Base-by-base conservation (phyloP, 306 rosid species). In the Senna tora region DNA sequence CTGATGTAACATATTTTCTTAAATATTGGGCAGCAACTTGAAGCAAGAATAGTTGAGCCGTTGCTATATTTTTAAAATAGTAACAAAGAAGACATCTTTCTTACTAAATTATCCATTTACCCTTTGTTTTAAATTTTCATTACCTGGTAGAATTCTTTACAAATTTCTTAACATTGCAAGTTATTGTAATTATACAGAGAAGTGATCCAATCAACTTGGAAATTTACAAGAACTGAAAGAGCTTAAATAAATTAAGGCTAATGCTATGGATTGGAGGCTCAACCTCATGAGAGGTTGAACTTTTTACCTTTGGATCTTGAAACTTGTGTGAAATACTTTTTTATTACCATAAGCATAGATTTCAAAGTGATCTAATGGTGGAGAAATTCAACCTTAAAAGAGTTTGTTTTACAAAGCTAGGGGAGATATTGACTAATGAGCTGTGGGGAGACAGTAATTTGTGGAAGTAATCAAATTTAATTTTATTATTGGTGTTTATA, bases 71-170 rank as follows among this genome's bases (percentile, higher is more conserved):
- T 68, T 73, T 51, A 47, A 47, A 41, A 59, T 30, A 49, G 53
- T 32, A 20, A 22, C 41, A 13, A 11, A 54, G 47, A 67, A 53
- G 75, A 62, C 60, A 45, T 22, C 10, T 67, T 74, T 53, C 65
- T 63, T 38, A 54, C 43, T 68, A 34, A 45, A 22, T 39, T 12
- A 16, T 21, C 55, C 36, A 19, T 53, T 7, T 59, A 20, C 50
- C 43, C 55, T 78, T 68, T 55, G 49, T 54, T 46, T 25, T 46
- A 36, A 68, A 68, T 51, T 5, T 67, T 73, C n/a, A 14, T 52
- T 75, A 45, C 72, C 45, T 7, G 67, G 15, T 72, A 60, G 65
- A n/a, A 36, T 54, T 72, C 36, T 71, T 30, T 43, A 63, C 39
- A 36, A 6, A 14, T 3, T 55, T 25, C 17, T 25, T 25, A 55